phyloP scores from a whole-genome alignment of 108 stramenopile genomes.

The Hondaea fermentalgiana region DNA sequence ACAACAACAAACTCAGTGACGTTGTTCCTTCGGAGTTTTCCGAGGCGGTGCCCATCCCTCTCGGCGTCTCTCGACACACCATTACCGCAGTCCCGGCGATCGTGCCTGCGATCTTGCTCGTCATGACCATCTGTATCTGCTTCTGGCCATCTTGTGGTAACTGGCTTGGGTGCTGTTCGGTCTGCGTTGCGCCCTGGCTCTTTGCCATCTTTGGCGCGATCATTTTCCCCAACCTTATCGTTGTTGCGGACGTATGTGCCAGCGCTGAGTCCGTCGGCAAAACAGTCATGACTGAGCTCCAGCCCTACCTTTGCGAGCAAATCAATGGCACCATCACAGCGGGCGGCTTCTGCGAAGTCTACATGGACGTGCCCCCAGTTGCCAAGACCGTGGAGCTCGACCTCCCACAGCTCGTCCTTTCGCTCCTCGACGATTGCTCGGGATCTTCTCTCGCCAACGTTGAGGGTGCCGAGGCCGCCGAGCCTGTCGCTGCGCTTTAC shows the following conservation, averaged over 20 bases:
- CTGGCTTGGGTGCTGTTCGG: neutral
- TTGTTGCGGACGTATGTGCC: neutral
- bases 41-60: neutral
- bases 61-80: neutral
- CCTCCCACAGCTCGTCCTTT: neutral
- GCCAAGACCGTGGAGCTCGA: neutral
- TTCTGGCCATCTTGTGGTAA: neutral
- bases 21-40: neutral
- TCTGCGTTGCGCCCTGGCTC: neutral
- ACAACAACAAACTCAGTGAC: neutral
- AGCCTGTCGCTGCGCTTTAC: neutral
- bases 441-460: neutral
- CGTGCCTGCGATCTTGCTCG: neutral
- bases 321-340: neutral
- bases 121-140: neutral
- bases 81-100: neutral
- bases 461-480: neutral
- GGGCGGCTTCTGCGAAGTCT: neutral
- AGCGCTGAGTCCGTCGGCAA: neutral
- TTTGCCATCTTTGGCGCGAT: slow-evolving; percentile 47
- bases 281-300: neutral
- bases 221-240: slow-evolving; percentile 11
- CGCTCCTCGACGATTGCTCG: neutral
- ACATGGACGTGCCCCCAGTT: neutral
- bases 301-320: neutral